These are phyloP conservation scores for Pezicula neosporulosa DNA, from an alignment of 2,329 filamentous ascomycete genomes.

Conservation along the genomic window DNA sequence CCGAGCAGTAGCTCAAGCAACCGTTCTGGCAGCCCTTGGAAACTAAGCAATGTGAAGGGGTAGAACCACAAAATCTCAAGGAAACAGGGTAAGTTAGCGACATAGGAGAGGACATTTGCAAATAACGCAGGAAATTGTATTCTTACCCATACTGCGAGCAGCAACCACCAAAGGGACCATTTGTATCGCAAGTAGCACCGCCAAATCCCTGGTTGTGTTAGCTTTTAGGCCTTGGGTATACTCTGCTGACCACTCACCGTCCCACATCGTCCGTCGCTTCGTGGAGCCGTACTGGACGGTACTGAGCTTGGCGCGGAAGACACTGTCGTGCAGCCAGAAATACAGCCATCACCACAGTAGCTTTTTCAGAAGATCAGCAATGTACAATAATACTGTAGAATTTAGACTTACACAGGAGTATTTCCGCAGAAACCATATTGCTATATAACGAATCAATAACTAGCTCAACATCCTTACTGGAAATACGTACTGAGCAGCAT, in stretches of 20 bases:
- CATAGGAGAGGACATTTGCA: background rate
- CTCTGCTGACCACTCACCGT: constrained; percentile 5
- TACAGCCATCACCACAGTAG: constrained; percentile 33
- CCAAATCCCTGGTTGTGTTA: constrained; percentile 16
- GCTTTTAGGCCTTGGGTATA: background rate
- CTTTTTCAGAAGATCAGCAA: constrained; percentile 6
- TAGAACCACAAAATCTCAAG: background rate
- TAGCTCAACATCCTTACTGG: background rate
- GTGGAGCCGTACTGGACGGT: constrained; percentile 12
- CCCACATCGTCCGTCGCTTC: constrained; percentile 25
- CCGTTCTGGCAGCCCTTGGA: constrained; percentile 1
- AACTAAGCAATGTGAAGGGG: background rate
- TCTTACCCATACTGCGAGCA: constrained; percentile 27
- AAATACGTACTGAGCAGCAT: constrained; percentile 36
- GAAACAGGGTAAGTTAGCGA: constrained; percentile 1
- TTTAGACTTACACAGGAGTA: constrained; percentile 25
- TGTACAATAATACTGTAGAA: background rate
- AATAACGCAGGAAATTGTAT: background rate
- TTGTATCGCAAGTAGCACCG: constrained; percentile 23
- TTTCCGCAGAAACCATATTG: constrained; percentile 38
- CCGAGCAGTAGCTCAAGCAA: constrained; percentile 1
- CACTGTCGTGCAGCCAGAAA: constrained; percentile 32
- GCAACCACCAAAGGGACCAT: constrained; percentile 24
- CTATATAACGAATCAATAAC: constrained; percentile 9
- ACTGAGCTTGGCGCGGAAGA: constrained; percentile 11